phyloP scores from a whole-genome alignment of 202 grass and related monocot genomes.

The Panicum hallii region DNA sequence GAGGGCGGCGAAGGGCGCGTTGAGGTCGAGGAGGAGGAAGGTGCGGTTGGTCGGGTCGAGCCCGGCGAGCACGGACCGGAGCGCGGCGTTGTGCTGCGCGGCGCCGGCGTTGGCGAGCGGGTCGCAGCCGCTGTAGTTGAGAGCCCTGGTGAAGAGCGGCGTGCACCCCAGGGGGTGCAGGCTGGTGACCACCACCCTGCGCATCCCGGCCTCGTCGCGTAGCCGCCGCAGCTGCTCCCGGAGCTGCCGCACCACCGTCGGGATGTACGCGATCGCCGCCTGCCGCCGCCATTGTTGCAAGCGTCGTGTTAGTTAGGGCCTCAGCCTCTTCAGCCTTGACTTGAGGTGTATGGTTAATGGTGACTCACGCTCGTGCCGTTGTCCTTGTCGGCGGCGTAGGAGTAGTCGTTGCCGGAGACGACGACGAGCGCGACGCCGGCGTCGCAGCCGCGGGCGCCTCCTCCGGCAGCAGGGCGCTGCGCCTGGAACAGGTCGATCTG shows the following conservation, averaged over 20 bases:
- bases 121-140: conserved; percentile 68
- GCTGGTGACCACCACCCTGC: conserved; percentile 73
- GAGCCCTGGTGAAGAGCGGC: conserved; percentile 58
- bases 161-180: conserved; percentile 87
- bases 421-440: conserved; percentile 10
- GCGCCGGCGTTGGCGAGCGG: conserved; percentile 49
- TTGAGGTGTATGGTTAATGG: no score
- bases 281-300: conserved; percentile 5
- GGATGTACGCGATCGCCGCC: conserved; percentile 73
- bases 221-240: conserved; percentile 54
- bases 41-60: conserved; percentile 59
- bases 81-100: conserved; percentile 62
- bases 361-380: conserved; percentile 56
- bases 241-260: conserved; percentile 60
- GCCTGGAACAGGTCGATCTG: conserved; percentile 78
- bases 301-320: neutral
- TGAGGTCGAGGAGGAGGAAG: conserved; percentile 71
- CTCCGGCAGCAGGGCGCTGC: neutral
- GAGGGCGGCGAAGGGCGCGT: conserved; percentile 50
- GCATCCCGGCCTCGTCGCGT: conserved; percentile 58
- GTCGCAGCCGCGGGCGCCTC: neutral
- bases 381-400: conserved; percentile 48
- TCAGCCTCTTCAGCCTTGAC: no score
- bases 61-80: conserved; percentile 43
- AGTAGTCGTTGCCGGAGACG: conserved; percentile 71